A percentile compares a stretch with the other conserved stretches of the same genome.
Evolutionary conservation across 2,329 filamentous ascomycete genomes (phyloP).

Genomic region (Aspergillus tanneri): DNA sequence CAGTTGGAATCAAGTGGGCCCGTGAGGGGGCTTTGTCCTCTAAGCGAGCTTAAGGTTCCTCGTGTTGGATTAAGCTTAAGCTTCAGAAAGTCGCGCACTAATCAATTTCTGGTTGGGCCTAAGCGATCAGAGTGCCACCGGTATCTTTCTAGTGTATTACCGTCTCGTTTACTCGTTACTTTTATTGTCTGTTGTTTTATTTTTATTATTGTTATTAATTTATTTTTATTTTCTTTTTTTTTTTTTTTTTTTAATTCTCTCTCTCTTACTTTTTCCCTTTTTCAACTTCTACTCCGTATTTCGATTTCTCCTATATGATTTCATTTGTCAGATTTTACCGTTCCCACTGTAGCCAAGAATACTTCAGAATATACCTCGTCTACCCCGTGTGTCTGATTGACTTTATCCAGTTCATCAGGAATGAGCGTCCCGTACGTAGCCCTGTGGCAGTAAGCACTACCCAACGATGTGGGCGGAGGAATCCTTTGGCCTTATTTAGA

Average conservation of each 20-base stretch:
- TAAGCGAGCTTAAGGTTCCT: slow-evolving; percentile 43
- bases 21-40: slow-evolving; percentile 19
- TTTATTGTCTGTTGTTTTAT: slow-evolving; percentile 11
- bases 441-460: background rate
- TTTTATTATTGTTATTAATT: background rate
- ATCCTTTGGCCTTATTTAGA: background rate
- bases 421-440: background rate
- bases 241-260: no score
- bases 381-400: background rate
- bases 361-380: background rate
- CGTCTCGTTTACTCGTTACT: slow-evolving; percentile 9
- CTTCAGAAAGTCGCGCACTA: slow-evolving; percentile 39
- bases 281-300: background rate
- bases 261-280: background rate
- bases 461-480: background rate
- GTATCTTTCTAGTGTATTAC: slow-evolving; percentile 22
- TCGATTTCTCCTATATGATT: no score
- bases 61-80: slow-evolving; percentile 49
- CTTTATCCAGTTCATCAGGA: background rate
- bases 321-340: background rate
- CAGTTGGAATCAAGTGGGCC: slow-evolving; percentile 11
- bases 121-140: slow-evolving; percentile 37
- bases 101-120: slow-evolving; percentile 26
- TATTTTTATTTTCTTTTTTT: background rate
- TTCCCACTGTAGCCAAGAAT: background rate